Percentiles rank a stretch among this genome's conserved stretches.
These are phyloP conservation scores for Crucibulum laeve DNA, from an alignment of 768 basidiomycete species.

Conservation along the genomic window DNA sequence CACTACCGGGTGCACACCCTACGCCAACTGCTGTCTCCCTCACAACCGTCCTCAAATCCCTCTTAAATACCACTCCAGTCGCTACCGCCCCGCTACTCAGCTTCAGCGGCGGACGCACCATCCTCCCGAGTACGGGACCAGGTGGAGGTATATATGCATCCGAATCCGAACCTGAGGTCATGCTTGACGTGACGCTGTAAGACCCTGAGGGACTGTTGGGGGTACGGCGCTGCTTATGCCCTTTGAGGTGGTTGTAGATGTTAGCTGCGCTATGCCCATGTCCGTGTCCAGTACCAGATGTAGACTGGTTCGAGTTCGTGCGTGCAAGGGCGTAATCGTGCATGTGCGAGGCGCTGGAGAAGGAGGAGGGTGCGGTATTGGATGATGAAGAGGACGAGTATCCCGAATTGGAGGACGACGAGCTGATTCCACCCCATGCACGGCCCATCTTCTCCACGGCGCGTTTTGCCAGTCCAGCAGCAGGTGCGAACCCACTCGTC, in stretches of 20 bases:
- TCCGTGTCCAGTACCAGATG: slow-evolving; percentile 14
- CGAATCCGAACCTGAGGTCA: slow-evolving; percentile 38
- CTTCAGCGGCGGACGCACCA: slow-evolving; percentile 51
- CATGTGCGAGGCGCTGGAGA: slow-evolving; percentile 19
- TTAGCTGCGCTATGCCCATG: too few species aligned
- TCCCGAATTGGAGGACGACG: slow-evolving; percentile 34
- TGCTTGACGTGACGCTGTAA: slow-evolving; percentile 48
- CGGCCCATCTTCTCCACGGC: slow-evolving; percentile 77
- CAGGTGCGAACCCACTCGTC: slow-evolving; percentile 62
- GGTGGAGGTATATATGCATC: slow-evolving; percentile 35
- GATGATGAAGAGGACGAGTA: slow-evolving; percentile 44
- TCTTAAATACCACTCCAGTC: slow-evolving; percentile 64
- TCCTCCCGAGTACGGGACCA: slow-evolving; percentile 51
- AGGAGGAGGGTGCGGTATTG: slow-evolving; percentile 33
- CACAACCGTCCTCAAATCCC: slow-evolving; percentile 39
- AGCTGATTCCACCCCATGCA: slow-evolving; percentile 48
- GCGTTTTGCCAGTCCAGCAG: slow-evolving; percentile 70
- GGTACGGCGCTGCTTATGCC: slow-evolving; percentile 42
- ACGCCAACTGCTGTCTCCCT: slow-evolving; percentile 23
- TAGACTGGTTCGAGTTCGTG: slow-evolving; percentile 33
- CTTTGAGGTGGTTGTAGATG: too few species aligned
- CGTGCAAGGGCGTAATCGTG: slow-evolving; percentile 31
- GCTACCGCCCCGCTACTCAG: slow-evolving; percentile 22
- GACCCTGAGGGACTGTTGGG: slow-evolving; percentile 59
- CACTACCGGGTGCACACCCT: slow-evolving; percentile 10